phyloP scores from a whole-genome alignment of 2,329 filamentous ascomycete genomes.

The Sporothrix luriei region DNA sequence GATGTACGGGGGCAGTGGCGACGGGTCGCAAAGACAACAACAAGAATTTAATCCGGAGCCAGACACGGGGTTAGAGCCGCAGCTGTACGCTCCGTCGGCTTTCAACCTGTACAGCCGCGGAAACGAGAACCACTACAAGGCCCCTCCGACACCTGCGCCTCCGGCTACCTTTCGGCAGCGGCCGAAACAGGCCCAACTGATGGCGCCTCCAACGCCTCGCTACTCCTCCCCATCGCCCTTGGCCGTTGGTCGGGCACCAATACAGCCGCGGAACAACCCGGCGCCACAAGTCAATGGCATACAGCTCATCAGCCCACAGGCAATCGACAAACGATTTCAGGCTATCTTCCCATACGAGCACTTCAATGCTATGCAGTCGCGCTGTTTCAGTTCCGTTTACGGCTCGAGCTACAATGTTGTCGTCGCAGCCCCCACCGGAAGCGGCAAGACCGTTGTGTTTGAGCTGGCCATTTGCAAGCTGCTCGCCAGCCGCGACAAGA shows the following conservation, averaged over 20 bases:
- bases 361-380: conserved; percentile 84
- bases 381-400: conserved; percentile 70
- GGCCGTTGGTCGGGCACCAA: not conserved
- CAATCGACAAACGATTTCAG: conserved; percentile 68
- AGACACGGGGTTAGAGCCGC: not conserved
- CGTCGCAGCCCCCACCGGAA: conserved; percentile 78
- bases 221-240: conserved; percentile 23
- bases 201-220: conserved; percentile 25
- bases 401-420: conserved; percentile 73
- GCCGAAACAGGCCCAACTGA: not conserved
- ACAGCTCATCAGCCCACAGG: conserved; percentile 47
- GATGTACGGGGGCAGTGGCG: not conserved
- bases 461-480: conserved; percentile 81
- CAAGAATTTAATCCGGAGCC: not conserved
- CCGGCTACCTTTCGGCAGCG: not conserved
- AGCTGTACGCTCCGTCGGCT: not conserved
- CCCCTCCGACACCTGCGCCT: not conserved
- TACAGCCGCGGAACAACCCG: not conserved
- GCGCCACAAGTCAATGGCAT: conserved; percentile 41
- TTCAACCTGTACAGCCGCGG: not conserved
- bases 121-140: not conserved
- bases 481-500: conserved; percentile 55
- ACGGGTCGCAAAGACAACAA: not conserved
- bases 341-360: conserved; percentile 70
- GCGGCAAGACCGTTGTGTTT: conserved; percentile 79